Percentiles rank a stretch among this genome's conserved stretches.
These are phyloP conservation scores for Lasiodiplodia hormozganensis DNA, from an alignment of 2,329 filamentous ascomycete genomes.

Conservation along the genomic window DNA sequence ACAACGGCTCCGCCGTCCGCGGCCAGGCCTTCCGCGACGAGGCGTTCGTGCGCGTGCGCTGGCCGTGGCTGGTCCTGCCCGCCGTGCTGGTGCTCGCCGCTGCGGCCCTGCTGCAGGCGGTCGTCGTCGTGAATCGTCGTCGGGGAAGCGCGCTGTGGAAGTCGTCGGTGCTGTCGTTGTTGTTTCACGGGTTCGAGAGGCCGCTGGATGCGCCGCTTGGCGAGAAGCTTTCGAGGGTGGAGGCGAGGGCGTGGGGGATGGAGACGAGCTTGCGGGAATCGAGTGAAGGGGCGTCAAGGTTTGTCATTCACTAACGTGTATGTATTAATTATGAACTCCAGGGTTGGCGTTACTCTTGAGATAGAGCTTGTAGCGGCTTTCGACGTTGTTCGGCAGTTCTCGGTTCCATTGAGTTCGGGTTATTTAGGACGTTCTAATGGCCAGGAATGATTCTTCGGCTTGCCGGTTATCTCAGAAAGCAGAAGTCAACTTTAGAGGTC, in stretches of 20 bases:
- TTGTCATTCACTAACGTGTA: too few species aligned
- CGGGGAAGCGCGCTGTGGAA: background rate
- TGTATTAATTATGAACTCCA: too few species aligned
- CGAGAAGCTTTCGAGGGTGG: background rate
- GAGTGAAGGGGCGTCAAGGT: too few species aligned
- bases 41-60: background rate
- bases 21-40: background rate
- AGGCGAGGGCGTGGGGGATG: background rate
- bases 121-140: background rate
- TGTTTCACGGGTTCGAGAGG: constrained; percentile 6
- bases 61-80: background rate
- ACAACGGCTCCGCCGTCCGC: background rate
- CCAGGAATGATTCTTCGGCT: too few species aligned
- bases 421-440: too few species aligned
- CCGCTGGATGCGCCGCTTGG: background rate
- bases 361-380: too few species aligned
- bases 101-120: background rate
- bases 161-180: background rate
- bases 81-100: background rate
- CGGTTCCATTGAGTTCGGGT: too few species aligned
- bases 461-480: too few species aligned
- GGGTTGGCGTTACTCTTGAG: too few species aligned
- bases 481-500: too few species aligned
- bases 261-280: background rate
- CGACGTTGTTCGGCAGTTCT: too few species aligned